phyloP scores from a whole-genome alignment of 495 filamentous ascomycete species.

The Aspergillus sclerotioniger region DNA sequence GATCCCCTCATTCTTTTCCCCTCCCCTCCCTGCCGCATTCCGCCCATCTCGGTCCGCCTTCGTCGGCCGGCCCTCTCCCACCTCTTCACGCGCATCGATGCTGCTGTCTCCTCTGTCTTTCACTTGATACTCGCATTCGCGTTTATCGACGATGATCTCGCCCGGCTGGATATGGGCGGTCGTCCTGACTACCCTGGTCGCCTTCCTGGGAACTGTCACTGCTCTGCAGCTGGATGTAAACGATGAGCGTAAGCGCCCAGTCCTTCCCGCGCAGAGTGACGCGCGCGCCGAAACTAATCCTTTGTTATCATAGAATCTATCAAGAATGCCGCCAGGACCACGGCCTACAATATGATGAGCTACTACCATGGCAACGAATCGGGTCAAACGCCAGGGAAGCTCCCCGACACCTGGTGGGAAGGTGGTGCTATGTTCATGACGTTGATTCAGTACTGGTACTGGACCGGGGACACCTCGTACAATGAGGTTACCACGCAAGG shows the following conservation, averaged over 20 bases:
- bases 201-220: slow-evolving; percentile 23
- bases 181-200: slow-evolving; percentile 28
- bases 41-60: not conserved
- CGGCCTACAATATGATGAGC: slow-evolving; percentile 63
- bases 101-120: not conserved
- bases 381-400: slow-evolving; percentile 62
- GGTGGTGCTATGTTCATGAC: slow-evolving; percentile 71
- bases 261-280: not conserved
- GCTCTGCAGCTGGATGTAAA: slow-evolving; percentile 34
- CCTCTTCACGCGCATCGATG: not conserved
- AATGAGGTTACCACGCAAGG: slow-evolving; percentile 60
- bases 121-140: not conserved
- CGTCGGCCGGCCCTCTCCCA: not conserved
- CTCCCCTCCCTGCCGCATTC: not conserved
- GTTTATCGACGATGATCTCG: not conserved
- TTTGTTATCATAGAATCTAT: slow-evolving; percentile 49
- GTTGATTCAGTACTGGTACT: slow-evolving; percentile 75
- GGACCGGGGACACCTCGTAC: slow-evolving; percentile 69
- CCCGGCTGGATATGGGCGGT: not conserved
- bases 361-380: slow-evolving; percentile 63
- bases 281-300: slow-evolving; percentile 1
- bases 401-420: slow-evolving; percentile 73
- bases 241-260: slow-evolving; percentile 27
- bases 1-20: slow-evolving; percentile 1
- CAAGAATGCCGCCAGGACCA: slow-evolving; percentile 56